Evolutionary conservation across 257 asterid genomes (phyloP), one percentile per base, ranked within the genome.

Genomic region (Leonotis leonurus): DNA sequence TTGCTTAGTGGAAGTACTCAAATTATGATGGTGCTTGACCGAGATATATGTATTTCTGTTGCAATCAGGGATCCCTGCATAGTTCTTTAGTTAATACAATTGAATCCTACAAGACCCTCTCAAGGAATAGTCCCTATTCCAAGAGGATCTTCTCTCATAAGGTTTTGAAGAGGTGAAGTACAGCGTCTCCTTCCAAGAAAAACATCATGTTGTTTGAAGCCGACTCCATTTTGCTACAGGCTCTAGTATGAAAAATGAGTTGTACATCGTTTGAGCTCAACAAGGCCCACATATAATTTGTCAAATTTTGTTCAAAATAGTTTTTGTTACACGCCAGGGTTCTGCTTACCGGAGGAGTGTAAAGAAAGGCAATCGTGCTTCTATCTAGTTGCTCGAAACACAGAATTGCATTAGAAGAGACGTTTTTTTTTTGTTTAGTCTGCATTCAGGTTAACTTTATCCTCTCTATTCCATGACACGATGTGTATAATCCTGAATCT

Each of bases 131-230:
- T 68, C 97, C 99, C 1, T 89, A 83, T 37, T 81, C 96, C 5
- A 93, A 93, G 83, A 80, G 85, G 80, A 83, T 93, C 33, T 90
- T 89, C 81, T 86, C 97, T 7, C 86, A 83, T 75, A 92, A 88
- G 82, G 75, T 79, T 53, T 24, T 80, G 60, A 82, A 72, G 82
- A 77, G 74, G 78, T 82, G 80, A 46, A 40, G 32, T 65, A 64
- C n/a, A n/a, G n/a, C n/a, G 46, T 57, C 65, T 32, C 27, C 27
- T 67, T 46, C 70, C 24, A 8, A 54, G 37, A 10, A 52, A 67
- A 43, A 56, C 53, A 13, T 77, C 68, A 48, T 75, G 72, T 74
- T 77, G 81, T 76, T 69, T 27, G 36, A 60, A 6, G 30, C 49
- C 40, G 64, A 46, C 50, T 49, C 54, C 56, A 17, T 58, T 35